These are phyloP conservation scores for Agapanthus africanus DNA, from an alignment of 106 monocot genomes.

Conservation along the genomic window DNA sequence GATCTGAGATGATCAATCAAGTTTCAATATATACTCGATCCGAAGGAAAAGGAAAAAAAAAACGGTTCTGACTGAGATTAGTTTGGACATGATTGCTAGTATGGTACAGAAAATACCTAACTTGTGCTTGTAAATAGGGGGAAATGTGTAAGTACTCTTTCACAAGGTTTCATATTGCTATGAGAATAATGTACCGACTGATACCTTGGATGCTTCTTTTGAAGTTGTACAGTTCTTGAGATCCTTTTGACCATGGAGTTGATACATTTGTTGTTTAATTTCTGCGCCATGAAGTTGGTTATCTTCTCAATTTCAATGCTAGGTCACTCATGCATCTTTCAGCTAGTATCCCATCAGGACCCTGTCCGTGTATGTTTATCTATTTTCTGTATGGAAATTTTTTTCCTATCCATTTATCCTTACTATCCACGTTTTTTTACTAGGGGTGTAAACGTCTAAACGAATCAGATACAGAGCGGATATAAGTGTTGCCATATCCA, in stretches of 20 bases:
- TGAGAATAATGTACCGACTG: not conserved
- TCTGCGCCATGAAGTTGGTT: not conserved
- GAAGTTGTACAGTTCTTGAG: not conserved
- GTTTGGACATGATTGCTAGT: not conserved
- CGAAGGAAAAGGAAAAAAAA: too few species aligned
- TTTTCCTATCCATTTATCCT: too few species aligned
- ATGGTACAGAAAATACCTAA: not conserved
- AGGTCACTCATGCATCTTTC: not conserved
- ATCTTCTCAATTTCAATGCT: not conserved
- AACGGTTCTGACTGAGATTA: conserved; percentile 1
- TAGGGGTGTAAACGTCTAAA: too few species aligned
- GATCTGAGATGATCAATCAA: not conserved
- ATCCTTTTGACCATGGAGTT: not conserved
- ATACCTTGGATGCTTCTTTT: not conserved
- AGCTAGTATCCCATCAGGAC: not conserved
- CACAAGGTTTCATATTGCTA: not conserved
- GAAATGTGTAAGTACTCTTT: not conserved
- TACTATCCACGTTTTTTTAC: too few species aligned
- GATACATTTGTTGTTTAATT: not conserved
- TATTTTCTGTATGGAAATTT: too few species aligned
- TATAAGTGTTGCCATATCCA: too few species aligned
- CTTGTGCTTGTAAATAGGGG: not conserved
- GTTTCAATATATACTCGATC: not conserved
- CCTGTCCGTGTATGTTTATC: too few species aligned
- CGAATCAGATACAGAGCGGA: too few species aligned